Conservation (phyloP, 164 flowering plant species). For the Vitis rotundifolia region DNA sequence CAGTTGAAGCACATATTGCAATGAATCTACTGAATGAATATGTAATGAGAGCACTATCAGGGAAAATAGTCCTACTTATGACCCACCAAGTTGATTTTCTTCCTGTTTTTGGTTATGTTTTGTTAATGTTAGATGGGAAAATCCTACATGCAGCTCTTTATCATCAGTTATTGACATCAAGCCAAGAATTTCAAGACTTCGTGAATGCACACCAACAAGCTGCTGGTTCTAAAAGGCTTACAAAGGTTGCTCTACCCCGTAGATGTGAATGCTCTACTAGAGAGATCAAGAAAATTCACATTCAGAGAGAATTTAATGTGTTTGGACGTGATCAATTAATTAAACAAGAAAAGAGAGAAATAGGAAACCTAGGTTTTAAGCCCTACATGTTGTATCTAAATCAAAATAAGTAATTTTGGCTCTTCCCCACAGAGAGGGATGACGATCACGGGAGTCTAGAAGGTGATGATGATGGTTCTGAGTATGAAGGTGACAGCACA, state of each 20-base stretch:
- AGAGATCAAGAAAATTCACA: conserved; percentile 29
- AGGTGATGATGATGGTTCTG: no score
- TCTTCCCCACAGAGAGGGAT: no score
- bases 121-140: conserved; percentile 51
- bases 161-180: conserved; percentile 28
- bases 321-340: conserved; percentile 29
- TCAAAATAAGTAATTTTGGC: conserved; percentile 10
- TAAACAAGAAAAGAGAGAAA: conserved; percentile 22
- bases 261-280: conserved; percentile 9
- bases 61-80: conserved; percentile 46
- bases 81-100: conserved; percentile 61
- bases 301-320: conserved; percentile 18
- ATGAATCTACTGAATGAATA: conserved; percentile 39
- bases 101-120: conserved; percentile 37
- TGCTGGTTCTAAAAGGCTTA: conserved; percentile 38
- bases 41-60: conserved; percentile 42
- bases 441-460: no score
- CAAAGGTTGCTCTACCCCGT: conserved; percentile 17
- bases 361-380: conserved; percentile 20
- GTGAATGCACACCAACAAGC: conserved; percentile 48
- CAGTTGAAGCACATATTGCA: conserved; percentile 46
- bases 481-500: no score
- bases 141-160: conserved; percentile 37
- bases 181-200: conserved; percentile 42
- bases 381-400: conserved; percentile 26